A percentile compares a stretch with the other conserved stretches of the same genome.
These are phyloP conservation scores for Lachnellula occidentalis DNA, from an alignment of 2,329 filamentous ascomycete genomes.

Conservation along the genomic window DNA sequence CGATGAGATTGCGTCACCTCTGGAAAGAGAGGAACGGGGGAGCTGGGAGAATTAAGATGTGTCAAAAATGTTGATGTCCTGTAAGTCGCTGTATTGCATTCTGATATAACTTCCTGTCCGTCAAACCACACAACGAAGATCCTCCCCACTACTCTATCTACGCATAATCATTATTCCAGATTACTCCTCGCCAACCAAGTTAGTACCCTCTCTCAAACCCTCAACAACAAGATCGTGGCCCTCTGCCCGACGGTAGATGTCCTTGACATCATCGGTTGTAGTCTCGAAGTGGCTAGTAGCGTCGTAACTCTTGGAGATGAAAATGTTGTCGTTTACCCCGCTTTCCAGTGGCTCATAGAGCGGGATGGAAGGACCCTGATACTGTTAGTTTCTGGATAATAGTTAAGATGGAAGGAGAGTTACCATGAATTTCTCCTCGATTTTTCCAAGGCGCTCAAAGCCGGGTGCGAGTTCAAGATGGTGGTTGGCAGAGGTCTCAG, in stretches of 20 bases:
- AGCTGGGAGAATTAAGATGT: too few relatives aligned
- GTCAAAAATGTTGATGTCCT: background rate
- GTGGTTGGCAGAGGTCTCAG: conserved; percentile 86
- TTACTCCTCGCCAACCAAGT: conserved; percentile 64
- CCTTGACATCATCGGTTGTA: conserved; percentile 80
- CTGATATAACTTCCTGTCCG: background rate
- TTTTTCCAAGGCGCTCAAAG: conserved; percentile 83
- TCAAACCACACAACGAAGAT: background rate
- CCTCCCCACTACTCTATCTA: background rate
- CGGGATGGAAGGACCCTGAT: conserved; percentile 72
- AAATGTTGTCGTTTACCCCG: conserved; percentile 84
- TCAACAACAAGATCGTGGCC: conserved; percentile 63
- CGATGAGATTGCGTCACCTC: too few relatives aligned
- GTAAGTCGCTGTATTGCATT: background rate
- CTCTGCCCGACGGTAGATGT: conserved; percentile 78
- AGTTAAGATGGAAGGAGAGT: conserved; percentile 17
- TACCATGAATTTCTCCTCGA: conserved; percentile 96
- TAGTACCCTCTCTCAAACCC: conserved; percentile 61
- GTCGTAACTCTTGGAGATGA: conserved; percentile 98
- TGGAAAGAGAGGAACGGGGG: too few relatives aligned
- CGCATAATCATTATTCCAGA: background rate
- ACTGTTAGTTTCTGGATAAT: conserved; percentile 7
- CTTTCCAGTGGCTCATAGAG: conserved; percentile 86
- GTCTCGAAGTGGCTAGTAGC: conserved; percentile 98
- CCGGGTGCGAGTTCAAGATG: conserved; percentile 92